Evolutionary conservation across 2,329 filamentous ascomycete species (phyloP), one percentile per base, ranked within the genome.

Genomic region (Paramyrothecium roridum): DNA sequence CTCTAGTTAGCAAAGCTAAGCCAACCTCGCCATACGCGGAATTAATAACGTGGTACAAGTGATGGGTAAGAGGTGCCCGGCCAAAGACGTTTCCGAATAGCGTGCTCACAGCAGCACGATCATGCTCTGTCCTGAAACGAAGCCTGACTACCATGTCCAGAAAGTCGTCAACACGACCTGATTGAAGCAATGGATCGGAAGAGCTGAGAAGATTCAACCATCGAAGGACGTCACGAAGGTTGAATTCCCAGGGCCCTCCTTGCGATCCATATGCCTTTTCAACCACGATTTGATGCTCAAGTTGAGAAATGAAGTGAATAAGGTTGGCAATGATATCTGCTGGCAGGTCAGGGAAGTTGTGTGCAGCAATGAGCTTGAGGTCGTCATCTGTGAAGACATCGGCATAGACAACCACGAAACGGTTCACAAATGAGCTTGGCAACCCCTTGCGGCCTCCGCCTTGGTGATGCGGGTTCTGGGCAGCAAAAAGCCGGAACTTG

Each of bases 401-500:
- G 56, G 95, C 92, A 73, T 98, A 98, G 0, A 99, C 96, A 19
- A 99, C 93, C 40, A 96, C 95, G 70, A 99, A 99, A 48, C 96
- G 89, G 70, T 99, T 98, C 59, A 99, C 95, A 66, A 99, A 99
- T 1, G 95, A 98, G 55, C 89, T 90, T 1, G 95, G 95, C 37
- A 99, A 77, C 43, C 95, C 95, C 73, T 99, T 99, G 63, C 95
- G 85, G 11, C 95, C 95, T 59, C 95, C 93, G 55, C 95, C 95
- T 73, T 99, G 95, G 65, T 97, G 91, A 72, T 99, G 95, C 10
- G 95, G 95, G 68, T 99, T 99, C 70, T 99, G 95, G 0, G 95
- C 93, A 16, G 96, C 95, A 66, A 99, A 99, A 1, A 99, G 83
- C n/a, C 89, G 86, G 73, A 99, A 99, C 59, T 93, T 80, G 0